Conservation (phyloP, 2,329 filamentous ascomycete species). For the Tricladium varicosporioides region DNA sequence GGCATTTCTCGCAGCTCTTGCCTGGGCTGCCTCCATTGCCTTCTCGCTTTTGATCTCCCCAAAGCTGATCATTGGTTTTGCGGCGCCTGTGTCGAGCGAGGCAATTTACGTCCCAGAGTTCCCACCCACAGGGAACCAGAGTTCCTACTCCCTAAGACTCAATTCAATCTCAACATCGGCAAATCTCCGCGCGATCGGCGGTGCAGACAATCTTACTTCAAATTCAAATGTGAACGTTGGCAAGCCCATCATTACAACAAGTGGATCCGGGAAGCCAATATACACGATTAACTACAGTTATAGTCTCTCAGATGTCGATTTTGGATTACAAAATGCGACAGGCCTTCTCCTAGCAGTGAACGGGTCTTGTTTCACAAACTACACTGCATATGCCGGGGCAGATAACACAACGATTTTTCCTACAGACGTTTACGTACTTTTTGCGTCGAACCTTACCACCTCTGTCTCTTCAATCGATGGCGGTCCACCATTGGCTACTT, state of each 20-base stretch:
- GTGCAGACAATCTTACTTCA: neutral
- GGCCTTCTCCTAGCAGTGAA: slow-evolving; percentile 26
- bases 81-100: neutral
- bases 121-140: neutral
- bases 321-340: slow-evolving; percentile 30
- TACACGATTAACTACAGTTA: slow-evolving; percentile 27
- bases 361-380: slow-evolving; percentile 33
- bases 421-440: neutral
- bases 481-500: neutral
- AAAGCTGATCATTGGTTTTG: slow-evolving; percentile 2
- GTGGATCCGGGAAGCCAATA: neutral
- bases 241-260: neutral
- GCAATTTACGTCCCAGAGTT: neutral
- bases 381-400: slow-evolving; percentile 25
- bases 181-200: slow-evolving; percentile 8
- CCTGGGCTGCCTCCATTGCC: slow-evolving; percentile 1
- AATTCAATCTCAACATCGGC: neutral
- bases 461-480: neutral
- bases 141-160: slow-evolving; percentile 1
- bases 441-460: neutral
- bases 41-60: neutral
- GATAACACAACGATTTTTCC: neutral
- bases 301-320: slow-evolving; percentile 26
- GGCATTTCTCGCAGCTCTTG: slow-evolving; percentile 4
- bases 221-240: neutral